Evolutionary conservation across 2,329 filamentous ascomycete species (phyloP), one percentile per base, ranked within the genome.

Genomic region (Colletotrichum nymphaeae): DNA sequence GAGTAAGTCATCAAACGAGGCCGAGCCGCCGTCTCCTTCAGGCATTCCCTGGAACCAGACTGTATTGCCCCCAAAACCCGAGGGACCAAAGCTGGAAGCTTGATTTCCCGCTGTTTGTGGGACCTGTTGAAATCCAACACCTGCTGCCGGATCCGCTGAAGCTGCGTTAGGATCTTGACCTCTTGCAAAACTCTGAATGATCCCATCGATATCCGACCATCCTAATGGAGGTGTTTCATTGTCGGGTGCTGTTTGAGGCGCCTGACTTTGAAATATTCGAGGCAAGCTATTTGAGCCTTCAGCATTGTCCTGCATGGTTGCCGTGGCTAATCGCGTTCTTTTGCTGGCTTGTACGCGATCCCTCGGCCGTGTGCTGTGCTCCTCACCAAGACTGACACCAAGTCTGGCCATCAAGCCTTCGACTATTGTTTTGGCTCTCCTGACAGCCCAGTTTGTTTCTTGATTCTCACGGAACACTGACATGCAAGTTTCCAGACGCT

Each of bases 371-470:
- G 22, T 11, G 28, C 28, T 28, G 16, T 22, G 42, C 12, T 22
- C 4, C 4, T 37, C 22, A 22, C n/a, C 8, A 46, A 69, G 19
- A 16, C 53, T 60, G 9, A 86, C 82, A 0, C 82, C 81, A 60
- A 88, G 81, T 19, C 84, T 81, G 68, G 84, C 83, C 84, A 87
- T 86, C 14, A 88, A 76, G 42, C 81, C 82, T 55, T 85, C 78
- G 0, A 88, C 83, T 12, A 88, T 84, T 0, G 82, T 81, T 8
- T 82, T 82, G 0, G 87, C 86, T 28, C 84, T 83, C 42, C 83
- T 81, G 0, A 88, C 86, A 0, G 86, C 86, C 76, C 83, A 86
- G 28, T 88, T 88, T 0, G 86, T 88, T 72, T 86, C 85, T 63
- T 86, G 83, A 35, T 89, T 88, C 42, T 86, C 84, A 16, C 82